Percentiles rank a stretch among this genome's conserved stretches.
phyloP scores from a whole-genome alignment of 2,329 filamentous ascomycete species.

The Chrysoporthe deuterocubensis region DNA sequence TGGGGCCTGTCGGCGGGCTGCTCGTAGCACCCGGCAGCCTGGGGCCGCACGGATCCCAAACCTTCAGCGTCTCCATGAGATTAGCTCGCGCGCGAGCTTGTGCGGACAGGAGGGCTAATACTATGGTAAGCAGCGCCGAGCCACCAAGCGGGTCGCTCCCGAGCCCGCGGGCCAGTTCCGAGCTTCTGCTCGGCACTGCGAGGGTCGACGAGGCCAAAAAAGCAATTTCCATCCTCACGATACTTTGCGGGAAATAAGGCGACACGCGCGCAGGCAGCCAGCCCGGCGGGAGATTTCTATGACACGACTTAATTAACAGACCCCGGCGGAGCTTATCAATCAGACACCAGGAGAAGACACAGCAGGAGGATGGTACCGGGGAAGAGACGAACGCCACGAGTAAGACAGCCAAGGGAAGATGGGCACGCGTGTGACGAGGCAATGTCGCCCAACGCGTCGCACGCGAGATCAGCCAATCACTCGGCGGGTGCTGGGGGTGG shows the following conservation, averaged over 20 bases:
- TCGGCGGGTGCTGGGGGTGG: not conserved
- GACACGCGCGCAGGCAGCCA: not conserved
- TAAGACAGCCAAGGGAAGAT: not conserved
- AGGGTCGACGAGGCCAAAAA: not conserved
- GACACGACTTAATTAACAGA: constrained; percentile 1
- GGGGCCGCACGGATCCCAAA: not conserved
- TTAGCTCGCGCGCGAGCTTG: not conserved
- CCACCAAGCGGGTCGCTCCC: not conserved
- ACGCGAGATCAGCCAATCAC: not conserved
- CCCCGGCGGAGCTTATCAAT: not conserved
- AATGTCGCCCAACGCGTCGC: not conserved
- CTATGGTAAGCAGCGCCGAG: not conserved
- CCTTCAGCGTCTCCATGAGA: not conserved
- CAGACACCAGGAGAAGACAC: not conserved
- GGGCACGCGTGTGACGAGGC: not conserved
- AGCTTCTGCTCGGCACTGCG: not conserved
- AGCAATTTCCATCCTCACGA: constrained; percentile 5
- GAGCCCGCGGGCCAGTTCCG: not conserved
- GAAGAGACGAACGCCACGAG: not conserved
- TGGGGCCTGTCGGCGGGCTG: not conserved
- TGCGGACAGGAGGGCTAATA: not conserved
- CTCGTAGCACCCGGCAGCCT: not conserved
- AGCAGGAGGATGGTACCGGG: not conserved
- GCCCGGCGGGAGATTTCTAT: not conserved
- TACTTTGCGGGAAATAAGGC: not conserved